Conservation (phyloP, 495 filamentous ascomycete species). For the Penicillium bialowiezense region DNA sequence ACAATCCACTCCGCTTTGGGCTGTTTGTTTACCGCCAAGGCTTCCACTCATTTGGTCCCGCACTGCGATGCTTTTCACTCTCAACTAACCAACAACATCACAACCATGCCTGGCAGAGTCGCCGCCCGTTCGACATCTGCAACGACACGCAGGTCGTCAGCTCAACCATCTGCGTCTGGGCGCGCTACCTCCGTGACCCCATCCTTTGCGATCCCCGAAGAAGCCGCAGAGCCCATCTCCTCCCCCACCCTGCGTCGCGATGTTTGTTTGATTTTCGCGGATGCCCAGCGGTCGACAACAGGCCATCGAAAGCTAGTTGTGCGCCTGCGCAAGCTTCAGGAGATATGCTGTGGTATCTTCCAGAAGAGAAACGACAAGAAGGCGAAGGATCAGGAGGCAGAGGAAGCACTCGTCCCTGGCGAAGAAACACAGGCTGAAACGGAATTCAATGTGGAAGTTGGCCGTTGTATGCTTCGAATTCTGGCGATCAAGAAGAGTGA, state of each 20-base stretch:
- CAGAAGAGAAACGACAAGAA: slow-evolving; percentile 48
- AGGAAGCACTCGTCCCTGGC: slow-evolving; percentile 39
- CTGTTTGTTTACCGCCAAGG: slow-evolving; percentile 47
- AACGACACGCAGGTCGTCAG: slow-evolving; percentile 56
- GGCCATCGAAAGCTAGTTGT: slow-evolving; percentile 87
- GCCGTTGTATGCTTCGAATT: slow-evolving; percentile 74
- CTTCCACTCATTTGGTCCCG: slow-evolving; percentile 24
- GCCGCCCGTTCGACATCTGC: slow-evolving; percentile 55
- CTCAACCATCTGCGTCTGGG: slow-evolving; percentile 52
- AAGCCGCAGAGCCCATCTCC: slow-evolving; percentile 53
- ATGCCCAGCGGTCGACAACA: slow-evolving; percentile 84
- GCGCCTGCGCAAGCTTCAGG: slow-evolving; percentile 81
- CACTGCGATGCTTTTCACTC: slow-evolving; percentile 20
- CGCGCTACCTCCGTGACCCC: slow-evolving; percentile 62
- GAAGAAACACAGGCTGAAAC: slow-evolving; percentile 69
- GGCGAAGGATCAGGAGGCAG: slow-evolving; percentile 29
- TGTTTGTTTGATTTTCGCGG: slow-evolving; percentile 75
- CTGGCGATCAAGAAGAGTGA: slow-evolving; percentile 91
- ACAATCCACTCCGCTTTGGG: slow-evolving; percentile 37
- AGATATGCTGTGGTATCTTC: slow-evolving; percentile 79
- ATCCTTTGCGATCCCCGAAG: slow-evolving; percentile 66
- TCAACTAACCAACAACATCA: slow-evolving; percentile 21
- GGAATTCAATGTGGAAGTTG: slow-evolving; percentile 83
- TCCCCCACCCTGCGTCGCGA: slow-evolving; percentile 69
- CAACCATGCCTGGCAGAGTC: slow-evolving; percentile 60